These are phyloP conservation scores for Amphibolis antarctica DNA, from an alignment of 106 monocot species.

Conservation along the genomic window DNA sequence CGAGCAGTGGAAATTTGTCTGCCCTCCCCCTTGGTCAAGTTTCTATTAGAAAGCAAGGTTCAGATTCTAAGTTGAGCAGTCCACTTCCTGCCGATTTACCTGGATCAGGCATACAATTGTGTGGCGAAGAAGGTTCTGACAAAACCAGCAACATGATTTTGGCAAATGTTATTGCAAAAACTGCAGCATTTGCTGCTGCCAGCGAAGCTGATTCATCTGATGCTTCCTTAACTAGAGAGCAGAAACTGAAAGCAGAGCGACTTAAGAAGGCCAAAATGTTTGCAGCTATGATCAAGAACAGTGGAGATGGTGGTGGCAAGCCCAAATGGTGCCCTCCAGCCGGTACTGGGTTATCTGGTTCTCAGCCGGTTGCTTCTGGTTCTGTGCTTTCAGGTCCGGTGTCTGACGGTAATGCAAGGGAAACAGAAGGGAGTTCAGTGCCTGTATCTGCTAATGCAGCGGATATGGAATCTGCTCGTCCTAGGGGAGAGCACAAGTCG, in stretches of 20 bases:
- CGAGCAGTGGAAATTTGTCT: not conserved
- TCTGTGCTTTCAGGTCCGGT: slow-evolving; percentile 11
- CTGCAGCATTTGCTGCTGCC: slow-evolving; percentile 49
- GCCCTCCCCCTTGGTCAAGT: too few species aligned
- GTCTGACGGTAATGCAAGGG: slow-evolving; percentile 15
- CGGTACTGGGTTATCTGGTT: slow-evolving; percentile 5
- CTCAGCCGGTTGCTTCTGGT: slow-evolving; percentile 12
- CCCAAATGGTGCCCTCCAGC: slow-evolving; percentile 12
- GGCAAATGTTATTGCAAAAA: slow-evolving; percentile 60
- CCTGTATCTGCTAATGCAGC: slow-evolving; percentile 25
- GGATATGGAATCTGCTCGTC: not conserved
- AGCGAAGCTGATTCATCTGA: slow-evolving; percentile 69
- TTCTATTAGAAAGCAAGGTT: slow-evolving; percentile 11
- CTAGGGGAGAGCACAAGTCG: slow-evolving; percentile 1
- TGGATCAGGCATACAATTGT: slow-evolving; percentile 3
- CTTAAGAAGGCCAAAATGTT: slow-evolving; percentile 82
- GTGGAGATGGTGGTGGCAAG: slow-evolving; percentile 3
- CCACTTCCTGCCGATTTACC: slow-evolving; percentile 1
- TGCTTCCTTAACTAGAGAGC: slow-evolving; percentile 54
- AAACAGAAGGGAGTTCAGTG: slow-evolving; percentile 56
- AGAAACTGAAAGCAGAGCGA: slow-evolving; percentile 88
- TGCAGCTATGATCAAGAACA: slow-evolving; percentile 65
- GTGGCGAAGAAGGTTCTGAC: not conserved
- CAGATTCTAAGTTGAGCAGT: slow-evolving; percentile 11
- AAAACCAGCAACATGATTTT: slow-evolving; percentile 30